Conservation (phyloP, 805 yeast genomes). For the Komagataella populi region DNA sequence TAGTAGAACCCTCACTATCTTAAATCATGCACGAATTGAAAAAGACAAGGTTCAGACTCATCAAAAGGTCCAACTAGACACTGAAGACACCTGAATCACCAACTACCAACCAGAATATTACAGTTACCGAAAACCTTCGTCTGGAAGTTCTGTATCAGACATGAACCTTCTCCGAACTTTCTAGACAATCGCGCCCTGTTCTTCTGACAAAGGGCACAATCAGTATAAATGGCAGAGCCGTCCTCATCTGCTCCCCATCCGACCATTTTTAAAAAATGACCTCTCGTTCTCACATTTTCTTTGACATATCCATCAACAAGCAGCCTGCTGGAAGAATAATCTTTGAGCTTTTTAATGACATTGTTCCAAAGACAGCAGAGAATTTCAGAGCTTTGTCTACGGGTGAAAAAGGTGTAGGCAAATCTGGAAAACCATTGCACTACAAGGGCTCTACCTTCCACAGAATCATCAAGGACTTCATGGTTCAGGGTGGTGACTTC, state of each 20-base stretch:
- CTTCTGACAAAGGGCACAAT: not conserved
- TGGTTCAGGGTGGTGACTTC: slow-evolving; percentile 95
- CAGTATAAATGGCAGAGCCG: not conserved
- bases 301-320: slow-evolving; percentile 70
- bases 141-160: too few species aligned
- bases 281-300: slow-evolving; percentile 44
- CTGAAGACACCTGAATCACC: too few species aligned
- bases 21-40: too few species aligned
- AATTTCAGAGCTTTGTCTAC: slow-evolving; percentile 83
- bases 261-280: not conserved
- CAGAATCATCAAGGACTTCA: slow-evolving; percentile 76
- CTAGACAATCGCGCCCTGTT: not conserved
- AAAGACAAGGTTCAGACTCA: too few species aligned
- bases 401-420: slow-evolving; percentile 67
- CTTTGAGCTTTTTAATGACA: slow-evolving; percentile 57
- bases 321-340: slow-evolving; percentile 61
- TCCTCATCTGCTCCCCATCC: not conserved
- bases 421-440: slow-evolving; percentile 47
- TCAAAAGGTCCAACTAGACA: too few species aligned
- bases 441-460: slow-evolving; percentile 89
- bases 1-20: too few species aligned
- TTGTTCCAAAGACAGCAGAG: slow-evolving; percentile 82
- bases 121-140: too few species aligned
- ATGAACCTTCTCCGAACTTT: not conserved
- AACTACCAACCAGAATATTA: too few species aligned